Evolutionary conservation across 331 rosid species (phyloP), one percentile per base, ranked within the genome.

Genomic region (Pyrus hybrid): DNA sequence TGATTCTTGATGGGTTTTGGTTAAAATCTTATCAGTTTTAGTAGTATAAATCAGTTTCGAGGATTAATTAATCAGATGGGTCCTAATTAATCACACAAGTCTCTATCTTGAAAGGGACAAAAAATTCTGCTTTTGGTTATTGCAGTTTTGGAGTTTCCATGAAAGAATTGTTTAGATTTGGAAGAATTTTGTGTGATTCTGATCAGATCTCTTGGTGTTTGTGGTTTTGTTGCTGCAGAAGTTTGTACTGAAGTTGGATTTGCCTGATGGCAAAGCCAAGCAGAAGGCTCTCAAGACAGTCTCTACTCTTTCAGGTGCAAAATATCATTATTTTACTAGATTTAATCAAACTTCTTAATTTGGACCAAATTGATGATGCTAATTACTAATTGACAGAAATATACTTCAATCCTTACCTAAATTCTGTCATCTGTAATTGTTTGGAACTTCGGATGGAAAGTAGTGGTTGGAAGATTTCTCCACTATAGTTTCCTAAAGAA

Each of bases 211-310:
- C 25, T 70, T 56, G 43, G 51, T 69, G 45, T 35, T 41, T 77
- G 10, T 21, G 81, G 68, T 18, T 69, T 79, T 77, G 51, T 76
- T 70, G 32, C 76, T 29, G 37, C 93, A 92, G 99, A 94, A 94
- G 84, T 56, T 86, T 70, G 90, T 94, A n/a, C 78, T 94, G 80
- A 90, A 84, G 83, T 68, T 94, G 77, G 99, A 86, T 76, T 83
- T 94, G 80, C 85, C 81, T 45, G 97, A 92, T 77, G 96, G 80
- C 81, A 94, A 79, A 79, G 95, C 91, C 64, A 94, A 94, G 82
- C 92, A 90, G 84, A 94, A 87, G 85, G 99, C 99, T 65, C 56
- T 94, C 77, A 94, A 86, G 81, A 84, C 93, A 4, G 93, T 92
- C 25, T 86, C 97, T 32, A 77, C 93, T 65, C 93, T 94, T 80